Evolutionary conservation across 2,329 filamentous ascomycete genomes (phyloP), one percentile per base, ranked within the genome.

Genomic region (Colletotrichum neosansevieriae): DNA sequence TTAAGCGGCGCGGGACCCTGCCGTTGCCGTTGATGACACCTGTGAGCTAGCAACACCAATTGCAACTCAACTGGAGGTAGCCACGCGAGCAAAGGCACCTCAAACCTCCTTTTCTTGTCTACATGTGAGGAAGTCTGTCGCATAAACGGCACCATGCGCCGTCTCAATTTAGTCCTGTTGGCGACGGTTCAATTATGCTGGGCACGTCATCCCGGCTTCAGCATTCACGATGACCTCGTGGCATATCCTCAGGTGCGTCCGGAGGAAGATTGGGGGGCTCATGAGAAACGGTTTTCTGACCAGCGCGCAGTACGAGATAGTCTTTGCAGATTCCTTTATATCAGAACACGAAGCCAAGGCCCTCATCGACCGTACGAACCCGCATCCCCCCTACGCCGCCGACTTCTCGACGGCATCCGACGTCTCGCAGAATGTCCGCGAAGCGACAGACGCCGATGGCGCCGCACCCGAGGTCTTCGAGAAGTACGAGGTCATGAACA

Each of bases 221-320:
- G 91, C 81, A 92, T 97, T 64, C 90, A 96, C 75, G 93, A 97
- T 76, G 94, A 98, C 77, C 79, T 97, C 58, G 86, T 97, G 64
- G 94, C 94, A 17, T 94, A 92, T 79, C 94, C 94, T 11, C 93
- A 96, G 86, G 93, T 95, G 84, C 71, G 66, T 56, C 47, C 40
- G 83, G 75, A 47, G 29, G 60, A 59, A 47, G 42, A 29, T n/a
- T n/a, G 36, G 29, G 15, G 47, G 54, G 51, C 32, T 50, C 45
- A 50, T 50, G 13, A n/a, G 4, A 59, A 21, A 58, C 51, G 62
- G 54, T 65, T 38, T 63, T n/a, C 44, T 44, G 17, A 57, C 36
- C 5, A 21, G 9, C 2, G 38, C 17, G 9, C 77, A 98, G 91
- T 98, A 92, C 76, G 91, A 96, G 76, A 86, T 98, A 32, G 81